Conservation (phyloP, 2,329 filamentous ascomycete species). For the Fusarium sp. region DNA sequence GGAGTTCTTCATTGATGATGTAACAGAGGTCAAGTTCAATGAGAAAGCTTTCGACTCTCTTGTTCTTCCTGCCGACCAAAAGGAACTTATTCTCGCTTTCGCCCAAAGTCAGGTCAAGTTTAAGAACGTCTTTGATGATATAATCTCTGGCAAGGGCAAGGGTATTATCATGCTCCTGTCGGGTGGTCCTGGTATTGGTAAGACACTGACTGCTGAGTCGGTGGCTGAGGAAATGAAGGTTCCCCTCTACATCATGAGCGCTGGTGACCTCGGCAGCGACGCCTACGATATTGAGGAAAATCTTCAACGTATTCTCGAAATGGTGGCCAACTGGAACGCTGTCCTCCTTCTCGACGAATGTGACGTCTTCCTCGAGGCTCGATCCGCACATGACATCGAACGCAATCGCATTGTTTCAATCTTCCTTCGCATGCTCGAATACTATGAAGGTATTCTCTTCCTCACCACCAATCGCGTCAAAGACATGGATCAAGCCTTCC, state of each 20-base stretch:
- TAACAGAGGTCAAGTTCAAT: slow-evolving; percentile 61
- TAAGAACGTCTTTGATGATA: slow-evolving; percentile 61
- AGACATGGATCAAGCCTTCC: slow-evolving; percentile 60
- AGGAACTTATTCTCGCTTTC: slow-evolving; percentile 64
- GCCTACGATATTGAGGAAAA: slow-evolving; percentile 73
- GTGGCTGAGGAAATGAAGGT: slow-evolving; percentile 62
- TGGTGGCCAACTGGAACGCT: slow-evolving; percentile 68
- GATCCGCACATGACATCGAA: slow-evolving; percentile 50
- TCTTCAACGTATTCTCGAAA: slow-evolving; percentile 66
- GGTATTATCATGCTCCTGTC: slow-evolving; percentile 63
- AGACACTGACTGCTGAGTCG: slow-evolving; percentile 62
- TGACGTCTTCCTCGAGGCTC: slow-evolving; percentile 59
- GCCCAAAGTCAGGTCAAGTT: slow-evolving; percentile 59
- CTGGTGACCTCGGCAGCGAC: slow-evolving; percentile 78
- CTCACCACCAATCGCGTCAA: slow-evolving; percentile 61
- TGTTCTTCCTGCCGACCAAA: slow-evolving; percentile 61
- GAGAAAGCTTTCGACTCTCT: slow-evolving; percentile 61
- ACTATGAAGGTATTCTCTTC: slow-evolving; percentile 62
- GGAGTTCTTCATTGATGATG: slow-evolving; percentile 61
- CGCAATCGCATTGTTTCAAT: slow-evolving; percentile 52
- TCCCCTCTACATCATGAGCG: slow-evolving; percentile 65
- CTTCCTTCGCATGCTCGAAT: slow-evolving; percentile 59
- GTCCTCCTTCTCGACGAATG: slow-evolving; percentile 52
- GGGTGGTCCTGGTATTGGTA: slow-evolving; percentile 62
- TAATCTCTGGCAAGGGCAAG: slow-evolving; percentile 64